These are phyloP conservation scores for Austroboletus rostrupii DNA, from an alignment of 1,284 basidiomycete species.

Conservation along the genomic window DNA sequence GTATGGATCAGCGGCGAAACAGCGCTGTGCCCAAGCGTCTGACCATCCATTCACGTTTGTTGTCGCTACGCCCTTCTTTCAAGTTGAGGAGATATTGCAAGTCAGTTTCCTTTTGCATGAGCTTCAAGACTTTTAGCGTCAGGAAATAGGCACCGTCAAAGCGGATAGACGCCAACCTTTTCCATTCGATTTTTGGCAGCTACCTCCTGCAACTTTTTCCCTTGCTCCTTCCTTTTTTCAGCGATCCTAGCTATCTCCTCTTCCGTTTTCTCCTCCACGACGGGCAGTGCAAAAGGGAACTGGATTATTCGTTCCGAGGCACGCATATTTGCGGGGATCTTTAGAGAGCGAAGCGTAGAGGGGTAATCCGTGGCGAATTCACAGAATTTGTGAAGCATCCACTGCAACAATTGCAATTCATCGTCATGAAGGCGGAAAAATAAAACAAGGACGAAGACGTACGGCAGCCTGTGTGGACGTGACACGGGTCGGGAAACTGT, in stretches of 20 bases:
- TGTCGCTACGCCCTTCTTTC: constrained; percentile 65
- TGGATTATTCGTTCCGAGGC: constrained; percentile 73
- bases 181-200: constrained; percentile 85
- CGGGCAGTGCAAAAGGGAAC: constrained; percentile 75
- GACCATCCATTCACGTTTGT: constrained; percentile 74
- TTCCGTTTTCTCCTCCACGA: constrained; percentile 83
- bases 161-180: constrained; percentile 51
- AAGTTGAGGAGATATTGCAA: constrained; percentile 69
- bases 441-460: constrained; percentile 17
- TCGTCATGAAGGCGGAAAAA: not conserved
- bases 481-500: constrained; percentile 74
- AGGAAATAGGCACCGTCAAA: not conserved
- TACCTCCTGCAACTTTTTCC: constrained; percentile 86
- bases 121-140: constrained; percentile 34
- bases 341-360: constrained; percentile 59
- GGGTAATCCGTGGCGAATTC: constrained; percentile 83
- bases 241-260: constrained; percentile 80
- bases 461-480: constrained; percentile 55
- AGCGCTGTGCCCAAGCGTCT: not conserved
- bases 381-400: constrained; percentile 88
- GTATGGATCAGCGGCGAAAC: not conserved
- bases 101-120: constrained; percentile 80
- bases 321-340: constrained; percentile 53
- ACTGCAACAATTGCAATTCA: constrained; percentile 41
- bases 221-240: constrained; percentile 83